A percentile compares a stretch with the other conserved stretches of the same genome.
These are phyloP conservation scores for Trichoderma sp. DNA, from an alignment of 2,329 filamentous ascomycete species.

Conservation along the genomic window DNA sequence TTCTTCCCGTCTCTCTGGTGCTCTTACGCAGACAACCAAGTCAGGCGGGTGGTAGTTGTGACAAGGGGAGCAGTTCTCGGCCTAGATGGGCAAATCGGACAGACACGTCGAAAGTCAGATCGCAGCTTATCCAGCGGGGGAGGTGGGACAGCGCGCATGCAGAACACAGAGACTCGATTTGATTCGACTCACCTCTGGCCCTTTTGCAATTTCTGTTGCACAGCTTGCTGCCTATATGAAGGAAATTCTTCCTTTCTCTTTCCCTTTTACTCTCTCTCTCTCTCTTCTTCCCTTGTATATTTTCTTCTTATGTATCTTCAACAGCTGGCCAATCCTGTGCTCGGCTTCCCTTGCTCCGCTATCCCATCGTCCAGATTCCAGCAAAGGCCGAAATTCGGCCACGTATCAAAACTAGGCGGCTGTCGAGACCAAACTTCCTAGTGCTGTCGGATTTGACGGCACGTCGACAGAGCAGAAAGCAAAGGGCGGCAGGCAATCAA, in stretches of 20 bases:
- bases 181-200: conserved; percentile 1
- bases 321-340: conserved; percentile 14
- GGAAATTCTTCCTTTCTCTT: not conserved
- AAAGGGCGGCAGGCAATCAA: not conserved
- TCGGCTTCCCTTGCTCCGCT: conserved; percentile 17
- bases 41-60: conserved; percentile 11
- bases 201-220: not conserved
- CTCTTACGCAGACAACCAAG: conserved; percentile 3
- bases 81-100: conserved; percentile 16
- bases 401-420: not conserved
- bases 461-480: not conserved
- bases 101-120: conserved; percentile 18
- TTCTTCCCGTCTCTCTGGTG: not conserved
- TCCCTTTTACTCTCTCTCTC: not conserved
- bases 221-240: not conserved
- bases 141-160: conserved; percentile 18
- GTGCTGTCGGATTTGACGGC: not conserved
- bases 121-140: conserved; percentile 16
- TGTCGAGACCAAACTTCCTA: not conserved
- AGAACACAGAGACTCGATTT: conserved; percentile 10
- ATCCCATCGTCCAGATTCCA: conserved; percentile 19
- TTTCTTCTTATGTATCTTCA: not conserved
- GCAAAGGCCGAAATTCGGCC: conserved; percentile 19
- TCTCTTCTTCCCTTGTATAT: not conserved
- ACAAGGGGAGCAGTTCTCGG: conserved; percentile 14